phyloP scores from a whole-genome alignment of 129 eudicot species.

The Chrysanthemum lavandulifolium region DNA sequence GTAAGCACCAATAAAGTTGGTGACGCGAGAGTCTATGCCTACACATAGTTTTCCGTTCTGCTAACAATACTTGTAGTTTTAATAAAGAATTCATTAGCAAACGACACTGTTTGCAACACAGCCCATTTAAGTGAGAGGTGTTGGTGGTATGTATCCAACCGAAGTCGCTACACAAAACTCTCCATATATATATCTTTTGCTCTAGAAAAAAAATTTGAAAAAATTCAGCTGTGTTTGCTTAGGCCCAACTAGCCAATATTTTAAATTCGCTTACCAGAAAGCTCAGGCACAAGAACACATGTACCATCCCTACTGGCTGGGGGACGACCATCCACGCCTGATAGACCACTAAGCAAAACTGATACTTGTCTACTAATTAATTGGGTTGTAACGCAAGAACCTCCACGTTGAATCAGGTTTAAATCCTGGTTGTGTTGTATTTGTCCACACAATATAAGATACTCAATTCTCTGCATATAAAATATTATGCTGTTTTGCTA shows the following conservation, averaged over 20 bases:
- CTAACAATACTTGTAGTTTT: slow-evolving; percentile 13
- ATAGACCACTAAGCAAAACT: slow-evolving; percentile 25
- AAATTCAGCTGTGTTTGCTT: slow-evolving; percentile 21
- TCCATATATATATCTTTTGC: background rate
- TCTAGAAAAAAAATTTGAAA: background rate
- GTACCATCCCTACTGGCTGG: slow-evolving; percentile 25
- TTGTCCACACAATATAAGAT: background rate
- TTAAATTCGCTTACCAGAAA: slow-evolving; percentile 8
- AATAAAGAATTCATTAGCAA: slow-evolving; percentile 8
- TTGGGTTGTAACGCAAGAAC: slow-evolving; percentile 23
- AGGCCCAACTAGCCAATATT: slow-evolving; percentile 29
- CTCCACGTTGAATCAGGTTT: slow-evolving; percentile 24
- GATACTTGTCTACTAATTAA: slow-evolving; percentile 1
- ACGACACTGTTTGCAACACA: slow-evolving; percentile 17
- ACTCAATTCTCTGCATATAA: too few relatives aligned
- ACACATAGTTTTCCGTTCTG: slow-evolving; percentile 10
- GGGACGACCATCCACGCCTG: slow-evolving; percentile 20
- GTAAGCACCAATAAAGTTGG: slow-evolving; percentile 22
- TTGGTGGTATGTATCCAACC: background rate
- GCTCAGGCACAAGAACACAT: slow-evolving; percentile 26
- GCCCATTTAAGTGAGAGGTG: background rate
- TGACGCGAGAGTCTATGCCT: background rate
- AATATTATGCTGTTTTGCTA: too few relatives aligned
- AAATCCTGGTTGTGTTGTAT: slow-evolving; percentile 20
- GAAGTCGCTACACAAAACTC: slow-evolving; percentile 32